Conservation (phyloP, 1,284 basidiomycete species). For the Erythrobasidium hasegawianum region DNA sequence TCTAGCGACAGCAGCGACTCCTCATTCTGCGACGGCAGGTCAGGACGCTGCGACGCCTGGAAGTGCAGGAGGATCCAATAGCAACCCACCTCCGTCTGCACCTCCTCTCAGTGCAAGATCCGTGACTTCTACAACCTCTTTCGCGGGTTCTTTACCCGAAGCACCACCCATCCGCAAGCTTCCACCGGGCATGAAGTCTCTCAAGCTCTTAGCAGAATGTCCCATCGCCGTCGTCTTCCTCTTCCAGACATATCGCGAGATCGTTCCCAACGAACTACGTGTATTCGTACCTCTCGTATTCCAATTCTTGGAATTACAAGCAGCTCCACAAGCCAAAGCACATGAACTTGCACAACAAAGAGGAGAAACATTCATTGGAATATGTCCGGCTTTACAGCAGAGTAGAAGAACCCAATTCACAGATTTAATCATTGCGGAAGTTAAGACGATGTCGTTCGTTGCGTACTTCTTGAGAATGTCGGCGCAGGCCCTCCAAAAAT, state of each 20-base stretch:
- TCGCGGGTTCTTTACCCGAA: constrained; percentile 56
- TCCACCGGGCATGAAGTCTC: constrained; percentile 73
- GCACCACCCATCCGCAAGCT: constrained; percentile 58
- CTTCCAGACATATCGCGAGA: constrained; percentile 71
- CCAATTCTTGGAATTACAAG: constrained; percentile 68
- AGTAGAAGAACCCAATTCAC: constrained; percentile 71
- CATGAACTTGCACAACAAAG: constrained; percentile 75
- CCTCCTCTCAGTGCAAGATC: constrained; percentile 32
- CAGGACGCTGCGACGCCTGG: constrained; percentile 15
- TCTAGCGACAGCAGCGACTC: not conserved
- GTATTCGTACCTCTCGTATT: constrained; percentile 72
- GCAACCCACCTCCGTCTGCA: constrained; percentile 7
- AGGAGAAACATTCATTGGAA: constrained; percentile 76
- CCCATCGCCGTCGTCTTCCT: constrained; percentile 89
- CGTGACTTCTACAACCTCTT: constrained; percentile 15
- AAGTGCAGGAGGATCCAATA: constrained; percentile 1
- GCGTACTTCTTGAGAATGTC: constrained; percentile 80
- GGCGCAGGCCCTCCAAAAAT: constrained; percentile 67
- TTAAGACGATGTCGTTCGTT: constrained; percentile 92
- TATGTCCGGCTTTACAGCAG: constrained; percentile 59
- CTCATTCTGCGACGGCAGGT: constrained; percentile 8
- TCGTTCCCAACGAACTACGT: constrained; percentile 65
- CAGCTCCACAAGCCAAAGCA: constrained; percentile 79
- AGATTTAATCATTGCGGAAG: constrained; percentile 87
- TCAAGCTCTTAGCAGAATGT: constrained; percentile 93